phyloP scores from a whole-genome alignment of 805 yeast genomes.

The Dipodascus geniculatus region DNA sequence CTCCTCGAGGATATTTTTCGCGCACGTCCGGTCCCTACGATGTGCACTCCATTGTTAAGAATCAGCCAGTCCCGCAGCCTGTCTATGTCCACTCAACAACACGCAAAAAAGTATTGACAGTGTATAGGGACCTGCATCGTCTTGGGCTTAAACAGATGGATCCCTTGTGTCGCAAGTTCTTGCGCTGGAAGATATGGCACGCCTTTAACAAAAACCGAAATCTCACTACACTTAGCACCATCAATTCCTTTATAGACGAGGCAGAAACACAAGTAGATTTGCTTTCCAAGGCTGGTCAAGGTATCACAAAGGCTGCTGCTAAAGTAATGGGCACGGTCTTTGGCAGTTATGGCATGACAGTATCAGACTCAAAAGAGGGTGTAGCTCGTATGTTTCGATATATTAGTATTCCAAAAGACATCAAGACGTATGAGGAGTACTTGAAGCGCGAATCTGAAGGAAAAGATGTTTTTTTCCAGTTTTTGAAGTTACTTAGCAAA shows the following conservation, averaged over 20 bases:
- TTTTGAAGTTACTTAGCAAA: not conserved
- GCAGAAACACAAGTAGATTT: not conserved
- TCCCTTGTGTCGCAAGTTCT: not conserved
- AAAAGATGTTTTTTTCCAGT: not conserved
- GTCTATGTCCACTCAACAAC: not conserved
- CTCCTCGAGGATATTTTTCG: not conserved
- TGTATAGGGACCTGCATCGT: not conserved
- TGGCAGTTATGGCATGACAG: not conserved
- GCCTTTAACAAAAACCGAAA: not conserved
- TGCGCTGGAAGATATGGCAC: not conserved
- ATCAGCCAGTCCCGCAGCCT: not conserved
- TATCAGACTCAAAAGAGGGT: not conserved
- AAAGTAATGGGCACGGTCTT: not conserved
- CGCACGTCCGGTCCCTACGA: not conserved
- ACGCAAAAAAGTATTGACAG: not conserved
- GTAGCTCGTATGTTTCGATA: not conserved
- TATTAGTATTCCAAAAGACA: not conserved
- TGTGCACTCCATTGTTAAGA: not conserved
- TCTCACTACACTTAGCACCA: not conserved
- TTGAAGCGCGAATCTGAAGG: not conserved
- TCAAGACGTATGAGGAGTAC: not conserved
- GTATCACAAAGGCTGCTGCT: not conserved
- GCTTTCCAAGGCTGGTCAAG: not conserved
- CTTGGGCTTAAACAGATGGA: not conserved
- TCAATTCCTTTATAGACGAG: not conserved